phyloP scores from a whole-genome alignment of 1,284 basidiomycete genomes.

The Kalmanozyma brasiliensis region DNA sequence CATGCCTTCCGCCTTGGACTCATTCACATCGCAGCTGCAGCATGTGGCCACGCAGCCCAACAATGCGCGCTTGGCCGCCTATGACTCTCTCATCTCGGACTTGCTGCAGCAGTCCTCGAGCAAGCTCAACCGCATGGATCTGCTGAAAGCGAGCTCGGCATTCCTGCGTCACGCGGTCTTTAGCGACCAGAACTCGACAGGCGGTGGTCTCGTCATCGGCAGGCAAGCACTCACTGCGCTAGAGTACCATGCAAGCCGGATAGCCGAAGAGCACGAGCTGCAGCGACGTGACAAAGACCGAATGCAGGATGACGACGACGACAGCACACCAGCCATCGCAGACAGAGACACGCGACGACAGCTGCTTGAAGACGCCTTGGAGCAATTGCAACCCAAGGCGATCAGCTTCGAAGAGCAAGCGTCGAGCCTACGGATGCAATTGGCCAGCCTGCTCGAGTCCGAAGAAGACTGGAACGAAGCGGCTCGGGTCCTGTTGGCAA shows the following conservation, averaged over 20 bases:
- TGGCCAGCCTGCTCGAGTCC: constrained; percentile 85
- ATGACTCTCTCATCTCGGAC: constrained; percentile 27
- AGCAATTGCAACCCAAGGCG: constrained; percentile 78
- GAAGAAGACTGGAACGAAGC: constrained; percentile 94
- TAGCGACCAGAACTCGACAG: constrained; percentile 72
- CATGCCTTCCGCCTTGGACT: constrained; percentile 22
- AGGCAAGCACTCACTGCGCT: constrained; percentile 85
- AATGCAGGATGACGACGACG: constrained; percentile 32
- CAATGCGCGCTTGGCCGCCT: constrained; percentile 20
- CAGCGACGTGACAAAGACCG: constrained; percentile 68
- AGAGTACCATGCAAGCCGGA: constrained; percentile 69
- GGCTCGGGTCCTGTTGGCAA: constrained; percentile 87
- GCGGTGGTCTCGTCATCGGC: constrained; percentile 81
- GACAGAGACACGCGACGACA: constrained; percentile 62
- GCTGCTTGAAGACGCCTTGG: constrained; percentile 78
- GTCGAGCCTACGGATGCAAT: constrained; percentile 82
- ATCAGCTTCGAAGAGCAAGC: constrained; percentile 94
- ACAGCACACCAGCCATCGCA: constrained; percentile 35
- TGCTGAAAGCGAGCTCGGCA: constrained; percentile 53
- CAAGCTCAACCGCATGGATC: constrained; percentile 17
- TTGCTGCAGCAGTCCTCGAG: constrained; percentile 25
- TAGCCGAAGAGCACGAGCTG: constrained; percentile 74
- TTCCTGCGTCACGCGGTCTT: constrained; percentile 81
- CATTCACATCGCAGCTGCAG: constrained; percentile 30
- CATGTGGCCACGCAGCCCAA: constrained; percentile 39